Conservation (phyloP, 192 early-diverging fungal species). For the Coemansia sp. region DNA sequence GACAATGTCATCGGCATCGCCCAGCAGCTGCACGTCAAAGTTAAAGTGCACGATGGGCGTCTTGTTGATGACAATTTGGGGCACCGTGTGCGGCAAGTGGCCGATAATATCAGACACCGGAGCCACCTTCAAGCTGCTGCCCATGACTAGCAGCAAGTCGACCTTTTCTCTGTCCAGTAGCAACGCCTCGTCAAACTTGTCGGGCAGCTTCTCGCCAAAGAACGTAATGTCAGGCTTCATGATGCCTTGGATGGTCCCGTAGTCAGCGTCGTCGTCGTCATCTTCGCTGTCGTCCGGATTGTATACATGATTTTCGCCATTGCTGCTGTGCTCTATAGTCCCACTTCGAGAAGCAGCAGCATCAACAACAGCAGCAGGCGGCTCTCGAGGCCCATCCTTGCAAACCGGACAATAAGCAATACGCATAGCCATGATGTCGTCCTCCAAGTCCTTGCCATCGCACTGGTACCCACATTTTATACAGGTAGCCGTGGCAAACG, state of each 20-base stretch:
- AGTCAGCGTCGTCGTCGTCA: slow-evolving; percentile 58
- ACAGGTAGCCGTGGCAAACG: slow-evolving; percentile 93
- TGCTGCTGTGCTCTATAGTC: not conserved
- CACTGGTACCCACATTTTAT: slow-evolving; percentile 77
- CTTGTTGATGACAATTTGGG: slow-evolving; percentile 90
- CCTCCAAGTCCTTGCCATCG: slow-evolving; percentile 75
- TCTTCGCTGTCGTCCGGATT: slow-evolving; percentile 40
- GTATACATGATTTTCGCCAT: slow-evolving; percentile 6
- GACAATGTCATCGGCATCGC: slow-evolving; percentile 82
- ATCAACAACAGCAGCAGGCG: not conserved
- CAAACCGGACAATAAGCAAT: slow-evolving; percentile 80
- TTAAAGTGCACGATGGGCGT: slow-evolving; percentile 80
- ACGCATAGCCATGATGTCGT: slow-evolving; percentile 70
- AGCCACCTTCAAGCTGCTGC: slow-evolving; percentile 90
- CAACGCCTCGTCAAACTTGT: slow-evolving; percentile 72
- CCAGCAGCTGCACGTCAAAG: slow-evolving; percentile 88
- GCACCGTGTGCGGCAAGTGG: slow-evolving; percentile 75
- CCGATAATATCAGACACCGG: slow-evolving; percentile 91
- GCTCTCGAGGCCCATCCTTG: slow-evolving; percentile 13
- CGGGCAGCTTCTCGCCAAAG: slow-evolving; percentile 91
- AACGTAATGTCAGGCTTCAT: slow-evolving; percentile 99
- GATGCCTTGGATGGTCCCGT: slow-evolving; percentile 52
- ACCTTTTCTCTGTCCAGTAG: slow-evolving; percentile 69
- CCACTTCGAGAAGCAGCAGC: not conserved
- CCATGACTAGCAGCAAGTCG: slow-evolving; percentile 93